phyloP scores from a whole-genome alignment of 139 green algal genomes.

The Volvox reticuliferus region DNA sequence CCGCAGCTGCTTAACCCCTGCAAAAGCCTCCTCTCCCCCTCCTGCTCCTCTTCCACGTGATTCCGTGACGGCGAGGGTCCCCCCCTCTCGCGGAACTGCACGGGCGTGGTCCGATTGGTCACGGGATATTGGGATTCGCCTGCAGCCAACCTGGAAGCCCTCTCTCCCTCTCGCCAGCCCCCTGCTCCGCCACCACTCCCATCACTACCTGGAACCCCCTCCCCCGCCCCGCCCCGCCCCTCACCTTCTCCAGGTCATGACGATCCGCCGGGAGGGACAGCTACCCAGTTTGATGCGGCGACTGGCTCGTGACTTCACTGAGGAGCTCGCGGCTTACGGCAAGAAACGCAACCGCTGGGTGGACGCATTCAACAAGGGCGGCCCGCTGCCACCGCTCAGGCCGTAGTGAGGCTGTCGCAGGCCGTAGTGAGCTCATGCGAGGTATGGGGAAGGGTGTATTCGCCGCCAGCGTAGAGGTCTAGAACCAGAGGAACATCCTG shows the following conservation, averaged over 20 bases:
- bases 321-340: conserved; percentile 51
- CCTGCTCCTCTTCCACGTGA: too few relatives aligned
- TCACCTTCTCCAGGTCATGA: background rate
- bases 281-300: conserved; percentile 40
- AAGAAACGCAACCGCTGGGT: conserved; percentile 33
- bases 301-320: conserved; percentile 47
- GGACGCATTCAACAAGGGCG: conserved; percentile 47
- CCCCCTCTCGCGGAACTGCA: too few relatives aligned
- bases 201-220: background rate
- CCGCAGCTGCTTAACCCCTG: too few relatives aligned
- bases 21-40: too few relatives aligned
- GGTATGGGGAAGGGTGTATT: too few relatives aligned
- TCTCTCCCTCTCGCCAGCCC: background rate
- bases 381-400: conserved; percentile 46
- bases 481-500: too few relatives aligned
- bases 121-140: too few relatives aligned
- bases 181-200: background rate
- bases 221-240: background rate
- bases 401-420: background rate
- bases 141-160: too few relatives aligned
- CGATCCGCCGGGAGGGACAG: conserved; percentile 28
- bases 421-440: too few relatives aligned
- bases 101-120: too few relatives aligned
- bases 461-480: too few relatives aligned
- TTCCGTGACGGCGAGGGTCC: too few relatives aligned